Evolutionary conservation across 805 yeast species (phyloP), one percentile per base, ranked within the genome.

Genomic region (Candida silvatica): DNA sequence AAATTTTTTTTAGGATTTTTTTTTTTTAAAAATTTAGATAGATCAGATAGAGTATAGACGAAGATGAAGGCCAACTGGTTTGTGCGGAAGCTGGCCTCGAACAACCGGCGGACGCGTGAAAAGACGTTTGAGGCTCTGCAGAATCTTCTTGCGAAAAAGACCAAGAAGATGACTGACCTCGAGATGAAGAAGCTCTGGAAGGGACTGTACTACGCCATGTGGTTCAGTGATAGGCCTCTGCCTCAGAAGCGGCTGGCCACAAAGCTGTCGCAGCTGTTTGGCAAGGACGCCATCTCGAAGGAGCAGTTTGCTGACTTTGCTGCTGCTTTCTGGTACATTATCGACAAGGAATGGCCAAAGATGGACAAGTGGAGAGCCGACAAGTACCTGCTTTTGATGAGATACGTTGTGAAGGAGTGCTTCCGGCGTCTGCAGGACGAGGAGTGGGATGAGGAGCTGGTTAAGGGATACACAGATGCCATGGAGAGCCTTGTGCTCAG

Each of bases 171-270:
- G 27, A 49, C 66, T 5, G 60, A 53, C 31, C 50, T 71, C 27
- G 92, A 86, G 35, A 65, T 76, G 43, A 82, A 82, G 45, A 88
- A 90, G 54, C 63, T 92, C 40, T 92, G 98, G 97, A 87, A 84
- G 59, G 98, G 97, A n/a, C 67, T 92, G 27, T 92, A 80, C 59
- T 92, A 69, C 53, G 74, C 95, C 8, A 85, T 92, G 95, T 92
- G 98, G 97, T 86, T 81, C 62, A 74, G 94, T 53, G 98, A 92
- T 57, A 74, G 88, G 52, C 95, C 96, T 19, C 69, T 81, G 48
- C 92, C 95, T 17, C 98, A 92, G 59, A 95, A 87, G 57, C 63
- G 78, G 39, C 63, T 92, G 26, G 94, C 95, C 2, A 71, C 68
- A 32, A 76, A 73, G 29, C 62, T 92, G 42, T 94, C 90, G 32